These are phyloP conservation scores for Murraya paniculata DNA, from an alignment of 345 rosid genomes.

Conservation along the genomic window DNA sequence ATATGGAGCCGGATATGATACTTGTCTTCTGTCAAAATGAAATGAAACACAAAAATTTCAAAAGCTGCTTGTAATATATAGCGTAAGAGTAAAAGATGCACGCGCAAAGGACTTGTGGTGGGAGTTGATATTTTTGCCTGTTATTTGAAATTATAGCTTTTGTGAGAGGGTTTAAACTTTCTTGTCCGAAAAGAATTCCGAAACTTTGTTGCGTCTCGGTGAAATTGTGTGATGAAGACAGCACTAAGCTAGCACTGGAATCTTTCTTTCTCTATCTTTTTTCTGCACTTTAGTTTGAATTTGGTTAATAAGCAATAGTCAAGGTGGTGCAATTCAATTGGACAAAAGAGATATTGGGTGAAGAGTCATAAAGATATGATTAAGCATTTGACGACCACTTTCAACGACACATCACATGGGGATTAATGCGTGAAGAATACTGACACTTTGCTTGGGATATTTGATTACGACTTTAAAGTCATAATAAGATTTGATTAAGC, in stretches of 20 bases:
- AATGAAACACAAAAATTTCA: no score
- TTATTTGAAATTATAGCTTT: not conserved
- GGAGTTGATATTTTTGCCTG: not conserved
- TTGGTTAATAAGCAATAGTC: not conserved
- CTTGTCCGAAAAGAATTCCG: not conserved
- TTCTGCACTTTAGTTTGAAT: not conserved
- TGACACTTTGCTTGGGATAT: not conserved
- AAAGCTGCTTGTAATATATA: no score
- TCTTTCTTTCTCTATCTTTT: not conserved
- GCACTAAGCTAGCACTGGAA: not conserved
- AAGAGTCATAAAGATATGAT: conserved; percentile 7
- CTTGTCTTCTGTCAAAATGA: no score
- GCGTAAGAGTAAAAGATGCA: not conserved
- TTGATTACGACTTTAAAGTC: conserved; percentile 6
- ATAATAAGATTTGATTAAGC: conserved; percentile 18
- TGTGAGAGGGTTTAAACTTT: not conserved
- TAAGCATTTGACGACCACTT: conserved; percentile 6
- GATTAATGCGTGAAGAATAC: not conserved
- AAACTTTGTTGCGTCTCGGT: not conserved
- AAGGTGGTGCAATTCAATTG: not conserved
- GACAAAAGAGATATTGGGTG: not conserved
- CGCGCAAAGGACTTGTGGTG: not conserved
- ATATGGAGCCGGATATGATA: no score
- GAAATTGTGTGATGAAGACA: conserved; percentile 9
- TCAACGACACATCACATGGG: conserved; percentile 26